Base-by-base conservation (phyloP, 2,329 filamentous ascomycete genomes). In the Fusarium gaditjirri region DNA sequence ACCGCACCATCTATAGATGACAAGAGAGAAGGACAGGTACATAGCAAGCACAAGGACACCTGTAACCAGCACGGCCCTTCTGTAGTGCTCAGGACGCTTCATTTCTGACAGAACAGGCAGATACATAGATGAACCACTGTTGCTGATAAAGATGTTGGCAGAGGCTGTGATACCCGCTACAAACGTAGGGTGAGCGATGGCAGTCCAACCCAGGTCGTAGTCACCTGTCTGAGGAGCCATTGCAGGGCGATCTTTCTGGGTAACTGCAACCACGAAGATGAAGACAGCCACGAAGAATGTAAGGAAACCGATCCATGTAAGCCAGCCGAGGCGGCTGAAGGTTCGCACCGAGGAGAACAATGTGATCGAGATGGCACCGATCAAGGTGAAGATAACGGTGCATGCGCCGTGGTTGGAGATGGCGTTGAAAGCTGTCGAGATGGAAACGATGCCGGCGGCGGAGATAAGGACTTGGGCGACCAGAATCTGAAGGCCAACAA, bases 81-180 rank as follows among this genome's bases (percentile, higher is more conserved):
- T 58, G 17, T 31, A 58, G 43, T 58, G 55, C 21, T 58, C 55
- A 4, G 55, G 55, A 11, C 27, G 55, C n/a, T 23, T 49, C 72
- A 90, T 90, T 78, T 90, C 88, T 1, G 84, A 85, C 61, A 90
- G 88, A 81, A 84, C 6, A 85, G 88, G n/a, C 1, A 76, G 58
- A 49, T 70, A 77, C 57, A 75, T 67, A 14, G 68, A 72, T 21
- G 73, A 72, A 10, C 85, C 88, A 1, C 86, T 84, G 6, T 81
- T 84, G 6, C 85, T 86, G 49, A 87, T 84, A 75, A 90, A 89
- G 8, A 58, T 58, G 8, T 58, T 58, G 21, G 55, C 55, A 21
- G 55, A 52, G 1, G 55, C 55, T 9, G 55, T 58, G 12, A 58
- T 58, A 6, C 55, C 55, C 0, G 43, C 55, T 13, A 58, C 35